phyloP scores from a whole-genome alignment of 371 early-diverging fungal species.

The Scutellospora calospora region DNA sequence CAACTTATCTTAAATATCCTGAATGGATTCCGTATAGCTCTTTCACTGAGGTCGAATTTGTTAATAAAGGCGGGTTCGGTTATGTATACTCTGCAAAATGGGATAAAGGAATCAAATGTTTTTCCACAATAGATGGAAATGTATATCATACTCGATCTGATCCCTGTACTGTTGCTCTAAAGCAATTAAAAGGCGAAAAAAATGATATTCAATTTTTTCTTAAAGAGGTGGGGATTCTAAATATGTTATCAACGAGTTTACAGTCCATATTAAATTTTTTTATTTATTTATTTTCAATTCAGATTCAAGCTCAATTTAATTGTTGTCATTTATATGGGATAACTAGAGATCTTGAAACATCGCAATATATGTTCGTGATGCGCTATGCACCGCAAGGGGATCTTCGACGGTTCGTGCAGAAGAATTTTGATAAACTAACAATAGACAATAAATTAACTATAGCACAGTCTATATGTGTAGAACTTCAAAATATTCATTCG shows the following conservation, averaged over 20 bases:
- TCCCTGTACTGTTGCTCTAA: not conserved
- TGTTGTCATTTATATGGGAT: not conserved
- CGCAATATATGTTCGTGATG: not conserved
- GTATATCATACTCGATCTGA: not conserved
- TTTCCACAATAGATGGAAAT: not conserved
- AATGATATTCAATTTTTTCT: not conserved
- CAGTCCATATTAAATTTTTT: too few species aligned
- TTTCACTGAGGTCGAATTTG: not conserved
- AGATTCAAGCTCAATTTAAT: constrained; percentile 8
- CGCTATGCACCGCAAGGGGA: not conserved
- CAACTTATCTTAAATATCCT: not conserved
- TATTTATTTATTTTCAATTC: not conserved
- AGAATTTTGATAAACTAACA: not conserved
- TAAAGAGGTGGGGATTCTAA: too few species aligned
- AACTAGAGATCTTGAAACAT: not conserved
- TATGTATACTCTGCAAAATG: not conserved
- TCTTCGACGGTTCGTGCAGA: not conserved
- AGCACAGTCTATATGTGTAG: not conserved
- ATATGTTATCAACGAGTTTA: too few species aligned
- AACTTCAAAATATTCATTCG: not conserved
- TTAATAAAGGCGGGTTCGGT: not conserved
- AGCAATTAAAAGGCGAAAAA: not conserved
- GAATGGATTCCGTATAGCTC: not conserved
- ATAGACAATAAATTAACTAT: not conserved
- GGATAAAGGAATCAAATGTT: not conserved